Conservation (phyloP, 1,284 basidiomycete genomes). For the Volvariella volvacea region DNA sequence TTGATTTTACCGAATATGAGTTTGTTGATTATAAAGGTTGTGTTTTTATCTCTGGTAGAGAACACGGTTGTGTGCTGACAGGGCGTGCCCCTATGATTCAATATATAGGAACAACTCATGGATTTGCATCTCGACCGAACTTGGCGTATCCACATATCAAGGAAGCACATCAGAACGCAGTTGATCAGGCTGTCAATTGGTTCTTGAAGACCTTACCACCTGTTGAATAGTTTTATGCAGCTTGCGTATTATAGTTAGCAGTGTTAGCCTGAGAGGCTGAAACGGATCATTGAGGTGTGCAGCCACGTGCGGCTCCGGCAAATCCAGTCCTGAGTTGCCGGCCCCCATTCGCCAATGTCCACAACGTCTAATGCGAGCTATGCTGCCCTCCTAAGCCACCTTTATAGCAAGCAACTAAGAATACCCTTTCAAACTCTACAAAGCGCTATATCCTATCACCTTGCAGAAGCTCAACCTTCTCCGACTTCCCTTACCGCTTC, state of each 20-base stretch:
- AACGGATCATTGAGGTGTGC: no score
- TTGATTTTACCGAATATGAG: slow-evolving; percentile 43
- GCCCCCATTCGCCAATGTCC: no score
- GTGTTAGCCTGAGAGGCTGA: no score
- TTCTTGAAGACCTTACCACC: slow-evolving; percentile 36
- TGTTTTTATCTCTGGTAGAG: background rate
- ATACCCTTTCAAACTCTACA: slow-evolving; percentile 49
- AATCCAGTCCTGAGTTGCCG: no score
- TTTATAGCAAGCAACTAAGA: slow-evolving; percentile 42
- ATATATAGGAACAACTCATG: slow-evolving; percentile 44
- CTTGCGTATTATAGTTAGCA: no score
- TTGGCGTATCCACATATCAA: slow-evolving; percentile 37
- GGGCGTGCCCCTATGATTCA: no score
- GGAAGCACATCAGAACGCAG: slow-evolving; percentile 41
- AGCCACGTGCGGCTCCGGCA: no score
- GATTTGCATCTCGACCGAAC: slow-evolving; percentile 49
- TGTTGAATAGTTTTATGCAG: no score
- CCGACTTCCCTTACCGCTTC: slow-evolving; percentile 65
- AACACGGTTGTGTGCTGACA: background rate
- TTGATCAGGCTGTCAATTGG: slow-evolving; percentile 39
- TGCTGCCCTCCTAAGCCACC: slow-evolving; percentile 43
- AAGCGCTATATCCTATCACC: slow-evolving; percentile 56
- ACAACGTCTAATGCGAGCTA: slow-evolving; percentile 10
- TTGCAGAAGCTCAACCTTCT: slow-evolving; percentile 43
- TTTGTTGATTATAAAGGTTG: slow-evolving; percentile 52